These are phyloP conservation scores for Aspergillus vadensis DNA, from an alignment of 2,329 filamentous ascomycete genomes.

Conservation along the genomic window DNA sequence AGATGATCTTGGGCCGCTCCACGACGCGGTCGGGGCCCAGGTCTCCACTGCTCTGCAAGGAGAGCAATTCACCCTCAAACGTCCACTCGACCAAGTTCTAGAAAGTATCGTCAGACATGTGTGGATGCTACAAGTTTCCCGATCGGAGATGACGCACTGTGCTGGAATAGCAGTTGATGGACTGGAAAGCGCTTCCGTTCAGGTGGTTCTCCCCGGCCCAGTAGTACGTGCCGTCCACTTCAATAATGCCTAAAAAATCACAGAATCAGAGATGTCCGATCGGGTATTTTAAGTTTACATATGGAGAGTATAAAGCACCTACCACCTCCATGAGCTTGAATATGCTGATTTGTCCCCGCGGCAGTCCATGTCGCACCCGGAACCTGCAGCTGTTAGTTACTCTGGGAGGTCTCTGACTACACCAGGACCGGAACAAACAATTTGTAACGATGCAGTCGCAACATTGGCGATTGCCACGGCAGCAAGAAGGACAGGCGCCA, in stretches of 20 bases:
- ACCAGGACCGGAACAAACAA: neutral
- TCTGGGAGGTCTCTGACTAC: too few relatives aligned
- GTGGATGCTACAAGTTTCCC: neutral
- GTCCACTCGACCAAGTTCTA: conserved; percentile 65
- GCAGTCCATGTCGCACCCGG: conserved; percentile 53
- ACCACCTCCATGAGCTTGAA: conserved; percentile 68
- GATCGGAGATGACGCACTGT: conserved; percentile 26
- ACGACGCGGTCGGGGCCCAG: conserved; percentile 64
- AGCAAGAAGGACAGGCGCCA: neutral
- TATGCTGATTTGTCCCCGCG: conserved; percentile 52
- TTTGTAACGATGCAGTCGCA: conserved; percentile 11
- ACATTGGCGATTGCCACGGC: neutral
- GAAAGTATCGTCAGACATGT: neutral
- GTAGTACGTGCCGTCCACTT: conserved; percentile 63
- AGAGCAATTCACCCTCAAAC: conserved; percentile 61
- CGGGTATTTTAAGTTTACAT: too few relatives aligned
- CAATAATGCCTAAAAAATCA: conserved; percentile 47
- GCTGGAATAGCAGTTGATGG: conserved; percentile 69
- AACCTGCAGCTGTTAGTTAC: conserved; percentile 25
- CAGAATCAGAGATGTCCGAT: neutral
- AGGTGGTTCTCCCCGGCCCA: conserved; percentile 71
- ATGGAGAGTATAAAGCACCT: conserved; percentile 11
- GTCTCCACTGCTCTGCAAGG: conserved; percentile 55
- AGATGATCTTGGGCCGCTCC: conserved; percentile 69
- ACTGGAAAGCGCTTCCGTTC: conserved; percentile 61